Evolutionary conservation across 176 grass and related monocot species (phyloP), one percentile per base, ranked within the genome.

Genomic region (Rhynchospora breviuscula): DNA sequence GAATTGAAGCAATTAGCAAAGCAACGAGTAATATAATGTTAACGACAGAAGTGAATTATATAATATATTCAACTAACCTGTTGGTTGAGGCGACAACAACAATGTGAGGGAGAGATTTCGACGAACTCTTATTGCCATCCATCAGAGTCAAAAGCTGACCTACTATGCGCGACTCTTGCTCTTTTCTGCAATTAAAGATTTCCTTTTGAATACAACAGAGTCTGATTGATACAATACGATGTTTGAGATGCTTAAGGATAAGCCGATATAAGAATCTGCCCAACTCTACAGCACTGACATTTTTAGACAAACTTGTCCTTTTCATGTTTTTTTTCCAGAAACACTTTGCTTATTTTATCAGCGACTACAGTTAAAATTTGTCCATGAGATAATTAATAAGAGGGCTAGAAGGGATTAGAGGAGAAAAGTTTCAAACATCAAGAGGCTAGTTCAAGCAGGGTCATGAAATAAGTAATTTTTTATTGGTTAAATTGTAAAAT

Each of bases 21-120:
- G 21, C 53, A 80, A 53, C 60, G 7, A 74, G 44, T 70, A 79
- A 82, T 31, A 26, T 10, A 61, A 11, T 3, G 74, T 44, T 13
- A 45, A 31, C 40, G 9, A 66, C 60, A 49, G 46, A 40, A 84
- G 71, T 79, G 47, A 85, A 45, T 43, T 80, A 70, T 47, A 49
- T 3, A 17, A 15, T 49, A 76, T 35, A 9, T 15, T 68, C 49
- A 17, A 48, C 88, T 87, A 59, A 98, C 95, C 95, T 94, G 90
- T 94, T 98, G 22, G 95, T 94, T 26, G 92, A 94, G 61, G 92
- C 95, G 52, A 98, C 91, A 67, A 95, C 88, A 89, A 89, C 92
- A 78, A 94, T 83, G 61, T 92, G 94, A 68, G 88, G 87, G 81
- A 83, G 85, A 48, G 56, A 85, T 65, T 86, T 91, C 8, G 90